phyloP scores from a whole-genome alignment of 2,329 filamentous ascomycete genomes.

The Colletotrichum endophyticum region DNA sequence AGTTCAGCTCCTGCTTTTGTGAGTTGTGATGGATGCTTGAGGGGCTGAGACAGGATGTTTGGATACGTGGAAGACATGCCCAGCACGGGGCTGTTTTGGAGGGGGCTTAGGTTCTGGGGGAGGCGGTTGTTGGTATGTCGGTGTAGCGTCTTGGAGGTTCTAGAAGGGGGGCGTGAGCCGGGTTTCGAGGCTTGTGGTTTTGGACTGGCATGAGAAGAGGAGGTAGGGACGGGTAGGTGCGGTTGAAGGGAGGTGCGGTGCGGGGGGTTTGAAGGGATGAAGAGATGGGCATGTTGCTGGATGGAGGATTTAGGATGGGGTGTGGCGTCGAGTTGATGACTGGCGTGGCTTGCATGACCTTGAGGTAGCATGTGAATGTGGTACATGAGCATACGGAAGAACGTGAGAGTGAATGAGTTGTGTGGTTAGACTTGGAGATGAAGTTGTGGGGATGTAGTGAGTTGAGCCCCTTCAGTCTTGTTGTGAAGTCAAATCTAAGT shows the following conservation, averaged over 20 bases:
- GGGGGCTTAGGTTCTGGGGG: neutral
- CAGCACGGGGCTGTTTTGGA: neutral
- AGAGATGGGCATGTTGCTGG: neutral
- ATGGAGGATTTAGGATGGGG: rapidly evolving
- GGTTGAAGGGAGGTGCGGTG: neutral
- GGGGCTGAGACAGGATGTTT: neutral
- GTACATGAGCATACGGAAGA: rapidly evolving
- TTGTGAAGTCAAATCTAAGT: neutral
- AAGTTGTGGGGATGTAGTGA: neutral
- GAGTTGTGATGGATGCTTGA: neutral
- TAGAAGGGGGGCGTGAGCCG: neutral
- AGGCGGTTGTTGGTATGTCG: neutral
- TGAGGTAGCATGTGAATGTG: neutral
- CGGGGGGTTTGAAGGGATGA: neutral
- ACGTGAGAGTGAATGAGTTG: rapidly evolving
- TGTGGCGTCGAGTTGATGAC: neutral
- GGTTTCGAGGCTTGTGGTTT: neutral
- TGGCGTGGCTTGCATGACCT: neutral
- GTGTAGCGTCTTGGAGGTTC: neutral
- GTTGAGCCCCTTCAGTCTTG: neutral
- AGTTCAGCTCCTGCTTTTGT: neutral
- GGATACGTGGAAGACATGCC: neutral
- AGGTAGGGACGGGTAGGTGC: neutral
- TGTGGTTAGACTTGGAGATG: neutral
- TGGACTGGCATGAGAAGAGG: neutral